Conservation (phyloP, 441 rosid species). For the Gossypium lobatum region DNA sequence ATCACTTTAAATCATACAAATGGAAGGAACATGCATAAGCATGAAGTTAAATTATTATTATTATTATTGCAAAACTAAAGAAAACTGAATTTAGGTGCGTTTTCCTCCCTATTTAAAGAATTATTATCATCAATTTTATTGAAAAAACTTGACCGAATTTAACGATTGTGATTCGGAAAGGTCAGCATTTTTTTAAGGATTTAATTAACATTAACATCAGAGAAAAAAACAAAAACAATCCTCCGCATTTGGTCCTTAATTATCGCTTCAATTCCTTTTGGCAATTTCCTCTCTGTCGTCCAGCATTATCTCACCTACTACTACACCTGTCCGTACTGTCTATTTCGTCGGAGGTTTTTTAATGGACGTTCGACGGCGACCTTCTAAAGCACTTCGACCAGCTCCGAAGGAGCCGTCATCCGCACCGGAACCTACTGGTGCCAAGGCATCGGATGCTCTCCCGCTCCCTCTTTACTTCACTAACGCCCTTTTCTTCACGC, state of each 20-base stretch:
- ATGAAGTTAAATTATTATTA: too few relatives aligned
- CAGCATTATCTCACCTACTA: neutral
- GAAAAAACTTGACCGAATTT: too few relatives aligned
- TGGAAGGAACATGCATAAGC: too few relatives aligned
- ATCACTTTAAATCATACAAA: too few relatives aligned
- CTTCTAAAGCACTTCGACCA: slow-evolving; percentile 1
- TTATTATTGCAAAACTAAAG: too few relatives aligned
- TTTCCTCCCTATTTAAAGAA: too few relatives aligned
- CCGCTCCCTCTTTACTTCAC: slow-evolving; percentile 71
- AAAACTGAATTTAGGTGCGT: too few relatives aligned
- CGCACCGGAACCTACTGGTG: slow-evolving; percentile 8
- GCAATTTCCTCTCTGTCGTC: neutral
- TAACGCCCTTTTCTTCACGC: slow-evolving; percentile 75
- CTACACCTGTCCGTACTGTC: neutral
- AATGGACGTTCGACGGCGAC: slow-evolving; percentile 36
- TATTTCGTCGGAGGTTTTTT: neutral
- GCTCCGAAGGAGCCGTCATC: slow-evolving; percentile 15
- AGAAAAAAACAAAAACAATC: too few relatives aligned
- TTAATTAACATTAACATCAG: too few relatives aligned
- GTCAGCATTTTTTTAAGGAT: too few relatives aligned
- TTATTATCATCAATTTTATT: too few relatives aligned
- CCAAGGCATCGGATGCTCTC: slow-evolving; percentile 74
- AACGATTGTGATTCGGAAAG: too few relatives aligned
- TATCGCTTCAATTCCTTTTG: neutral
- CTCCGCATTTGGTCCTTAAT: neutral